Evolutionary conservation across 2,329 filamentous ascomycete species (phyloP).

Genomic region (Claviceps citrina): DNA sequence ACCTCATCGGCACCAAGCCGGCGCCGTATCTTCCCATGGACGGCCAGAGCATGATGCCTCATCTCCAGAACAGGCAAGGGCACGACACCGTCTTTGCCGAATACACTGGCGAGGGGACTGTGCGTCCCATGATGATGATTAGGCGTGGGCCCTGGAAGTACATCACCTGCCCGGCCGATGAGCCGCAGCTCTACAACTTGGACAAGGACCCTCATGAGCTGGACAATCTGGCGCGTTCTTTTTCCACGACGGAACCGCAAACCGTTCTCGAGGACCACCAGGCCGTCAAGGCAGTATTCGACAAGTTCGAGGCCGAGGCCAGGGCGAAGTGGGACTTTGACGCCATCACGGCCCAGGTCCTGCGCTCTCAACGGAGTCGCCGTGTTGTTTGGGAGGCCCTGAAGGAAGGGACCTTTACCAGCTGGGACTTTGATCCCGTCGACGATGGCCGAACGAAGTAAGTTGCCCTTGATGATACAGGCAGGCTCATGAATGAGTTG

Average conservation of each 20-base stretch:
- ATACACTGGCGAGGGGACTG: conserved; percentile 86
- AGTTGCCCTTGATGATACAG: conserved; percentile 14
- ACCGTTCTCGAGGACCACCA: conserved; percentile 31
- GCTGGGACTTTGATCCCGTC: conserved; percentile 73
- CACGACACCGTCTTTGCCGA: conserved; percentile 86
- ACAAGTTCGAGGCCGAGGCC: conserved; percentile 60
- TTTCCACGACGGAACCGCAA: conserved; percentile 23
- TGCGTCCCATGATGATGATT: conserved; percentile 88
- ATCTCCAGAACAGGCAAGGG: conserved; percentile 48
- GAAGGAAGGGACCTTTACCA: conserved; percentile 57
- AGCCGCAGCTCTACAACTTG: conserved; percentile 73
- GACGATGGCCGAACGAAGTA: conserved; percentile 54
- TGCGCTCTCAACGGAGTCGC: conserved; percentile 64
- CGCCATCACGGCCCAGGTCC: conserved; percentile 56
- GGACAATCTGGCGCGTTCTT: conserved; percentile 48
- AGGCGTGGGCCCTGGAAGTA: conserved; percentile 82
- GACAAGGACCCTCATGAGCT: conserved; percentile 59
- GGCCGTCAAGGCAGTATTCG: conserved; percentile 34
- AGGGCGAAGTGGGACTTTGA: conserved; percentile 66
- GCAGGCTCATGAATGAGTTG: not conserved
- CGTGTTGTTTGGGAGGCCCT: conserved; percentile 68
- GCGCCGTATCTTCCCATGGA: conserved; percentile 67
- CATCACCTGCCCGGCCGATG: conserved; percentile 69
- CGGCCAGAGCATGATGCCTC: conserved; percentile 66
- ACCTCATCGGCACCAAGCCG: conserved; percentile 59